Percentiles rank a stretch among this genome's conserved stretches.
Conservation (phyloP, 23 red algal species). For the Gracilaria caudata region DNA sequence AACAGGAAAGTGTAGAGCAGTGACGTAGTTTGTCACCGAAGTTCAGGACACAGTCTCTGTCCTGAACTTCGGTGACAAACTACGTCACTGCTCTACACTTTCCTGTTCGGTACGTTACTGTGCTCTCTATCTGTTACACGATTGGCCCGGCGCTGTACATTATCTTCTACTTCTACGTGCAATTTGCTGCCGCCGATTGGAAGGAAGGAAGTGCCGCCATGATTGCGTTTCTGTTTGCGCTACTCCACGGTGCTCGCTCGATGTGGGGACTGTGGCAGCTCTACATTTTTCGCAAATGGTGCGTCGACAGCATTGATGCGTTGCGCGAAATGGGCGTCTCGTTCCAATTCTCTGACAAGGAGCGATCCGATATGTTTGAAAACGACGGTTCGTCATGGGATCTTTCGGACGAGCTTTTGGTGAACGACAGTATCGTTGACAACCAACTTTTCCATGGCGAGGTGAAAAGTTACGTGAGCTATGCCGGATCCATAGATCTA, state of each 20-base stretch:
- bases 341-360: background rate
- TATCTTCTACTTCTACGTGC: background rate
- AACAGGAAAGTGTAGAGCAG: too few relatives aligned
- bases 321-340: background rate
- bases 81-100: too few relatives aligned
- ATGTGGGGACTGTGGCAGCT: too few relatives aligned
- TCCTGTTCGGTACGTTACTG: too few relatives aligned
- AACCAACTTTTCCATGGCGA: background rate
- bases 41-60: too few relatives aligned
- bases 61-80: too few relatives aligned
- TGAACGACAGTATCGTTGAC: conserved; percentile 8
- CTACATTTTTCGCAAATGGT: too few relatives aligned
- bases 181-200: background rate
- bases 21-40: too few relatives aligned
- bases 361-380: background rate
- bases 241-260: background rate
- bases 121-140: too few relatives aligned
- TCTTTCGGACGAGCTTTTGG: background rate
- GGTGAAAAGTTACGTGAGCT: background rate
- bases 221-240: background rate
- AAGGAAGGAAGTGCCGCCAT: conserved; percentile 22
- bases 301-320: background rate
- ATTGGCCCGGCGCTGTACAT: too few relatives aligned
- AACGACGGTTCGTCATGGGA: background rate
- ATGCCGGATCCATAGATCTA: background rate